A percentile compares a stretch with the other conserved stretches of the same genome.
Conservation (phyloP, 2,329 filamentous ascomycete genomes). For the Claviceps purpurea region DNA sequence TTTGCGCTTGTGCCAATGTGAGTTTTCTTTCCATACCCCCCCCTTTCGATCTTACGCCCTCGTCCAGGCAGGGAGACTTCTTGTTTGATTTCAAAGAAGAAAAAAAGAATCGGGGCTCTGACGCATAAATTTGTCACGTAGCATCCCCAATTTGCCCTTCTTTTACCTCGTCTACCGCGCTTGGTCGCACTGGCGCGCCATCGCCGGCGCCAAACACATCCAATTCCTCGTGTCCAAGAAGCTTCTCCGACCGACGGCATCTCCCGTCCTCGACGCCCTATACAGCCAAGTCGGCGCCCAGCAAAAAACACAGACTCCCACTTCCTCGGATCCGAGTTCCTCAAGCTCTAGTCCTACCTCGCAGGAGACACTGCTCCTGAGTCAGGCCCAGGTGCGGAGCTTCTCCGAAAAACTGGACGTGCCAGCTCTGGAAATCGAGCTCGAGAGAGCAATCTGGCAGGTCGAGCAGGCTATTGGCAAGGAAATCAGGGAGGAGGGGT, state of each 20-base stretch:
- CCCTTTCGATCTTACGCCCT: not conserved
- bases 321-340: not conserved
- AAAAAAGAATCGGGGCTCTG: not conserved
- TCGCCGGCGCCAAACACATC: conserved; percentile 73
- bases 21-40: conserved; percentile 22
- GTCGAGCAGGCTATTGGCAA: conserved; percentile 40
- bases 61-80: no score
- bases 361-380: conserved; percentile 28
- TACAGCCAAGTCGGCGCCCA: conserved; percentile 40
- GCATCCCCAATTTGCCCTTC: conserved; percentile 87
- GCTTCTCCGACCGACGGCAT: conserved; percentile 53
- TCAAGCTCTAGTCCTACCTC: no score
- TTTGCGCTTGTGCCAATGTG: conserved; percentile 79
- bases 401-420: conserved; percentile 51
- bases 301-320: not conserved
- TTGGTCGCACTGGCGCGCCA: conserved; percentile 83
- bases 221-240: conserved; percentile 67
- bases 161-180: conserved; percentile 89
- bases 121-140: conserved; percentile 18
- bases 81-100: no score
- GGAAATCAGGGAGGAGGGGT: conserved; percentile 10
- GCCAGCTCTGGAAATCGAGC: conserved; percentile 57
- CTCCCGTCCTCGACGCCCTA: conserved; percentile 56
- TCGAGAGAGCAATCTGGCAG: conserved; percentile 66
- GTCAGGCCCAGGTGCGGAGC: conserved; percentile 38